phyloP scores from a whole-genome alignment of 2,329 filamentous ascomycete genomes.

The Fusarium haematococcum region DNA sequence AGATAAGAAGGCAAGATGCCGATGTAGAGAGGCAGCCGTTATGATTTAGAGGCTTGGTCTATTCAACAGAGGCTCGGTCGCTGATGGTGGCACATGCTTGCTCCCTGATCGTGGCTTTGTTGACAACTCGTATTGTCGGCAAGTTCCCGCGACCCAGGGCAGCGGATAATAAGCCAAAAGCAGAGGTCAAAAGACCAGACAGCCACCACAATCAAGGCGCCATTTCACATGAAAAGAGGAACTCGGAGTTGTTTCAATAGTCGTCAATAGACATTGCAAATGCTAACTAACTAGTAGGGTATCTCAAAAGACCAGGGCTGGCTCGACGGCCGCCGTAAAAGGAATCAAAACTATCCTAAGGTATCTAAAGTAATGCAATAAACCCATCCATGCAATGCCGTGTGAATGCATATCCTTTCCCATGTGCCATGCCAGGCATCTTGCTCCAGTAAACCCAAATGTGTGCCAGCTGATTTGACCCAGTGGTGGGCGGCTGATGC shows the following conservation, averaged over 20 bases:
- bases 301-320: constrained; percentile 38
- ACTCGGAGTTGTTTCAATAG: neutral
- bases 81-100: constrained; percentile 21
- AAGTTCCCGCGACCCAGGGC: neutral
- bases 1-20: constrained; percentile 14
- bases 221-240: constrained; percentile 23
- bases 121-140: constrained; percentile 12
- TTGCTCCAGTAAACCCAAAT: constrained; percentile 29
- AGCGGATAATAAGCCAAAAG: neutral
- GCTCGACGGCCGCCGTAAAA: constrained; percentile 21
- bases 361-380: constrained; percentile 33
- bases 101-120: constrained; percentile 2
- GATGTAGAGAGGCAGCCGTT: neutral
- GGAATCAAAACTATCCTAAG: constrained; percentile 36
- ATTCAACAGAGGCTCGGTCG: constrained; percentile 18
- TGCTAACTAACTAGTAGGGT: constrained; percentile 35
- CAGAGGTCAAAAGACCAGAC: neutral
- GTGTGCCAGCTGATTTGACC: constrained; percentile 33
- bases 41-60: constrained; percentile 15
- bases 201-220: constrained; percentile 5
- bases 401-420: constrained; percentile 25
- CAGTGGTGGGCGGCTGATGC: constrained; percentile 39
- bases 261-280: constrained; percentile 21
- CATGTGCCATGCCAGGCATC: neutral
- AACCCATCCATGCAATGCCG: constrained; percentile 6